phyloP scores from a whole-genome alignment of 106 monocot species.

The Dendrobium nobile region DNA sequence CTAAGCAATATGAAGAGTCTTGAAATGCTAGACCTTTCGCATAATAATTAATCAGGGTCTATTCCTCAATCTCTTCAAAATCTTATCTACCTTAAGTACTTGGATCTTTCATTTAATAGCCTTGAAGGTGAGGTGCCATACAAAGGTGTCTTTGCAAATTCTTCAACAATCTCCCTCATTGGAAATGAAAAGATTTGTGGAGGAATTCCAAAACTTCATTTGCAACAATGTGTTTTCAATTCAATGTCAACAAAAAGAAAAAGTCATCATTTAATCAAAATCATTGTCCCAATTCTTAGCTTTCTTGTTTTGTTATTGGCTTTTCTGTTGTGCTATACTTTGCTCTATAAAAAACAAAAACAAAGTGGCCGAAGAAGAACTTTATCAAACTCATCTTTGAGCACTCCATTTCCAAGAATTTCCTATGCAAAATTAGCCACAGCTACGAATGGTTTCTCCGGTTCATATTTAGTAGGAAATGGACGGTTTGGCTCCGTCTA shows the following conservation, averaged over 20 bases:
- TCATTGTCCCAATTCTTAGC: background rate
- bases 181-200: conserved; percentile 20
- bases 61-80: conserved; percentile 6
- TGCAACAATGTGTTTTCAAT: background rate
- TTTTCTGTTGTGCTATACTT: background rate
- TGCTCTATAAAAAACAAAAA: background rate
- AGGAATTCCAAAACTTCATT: background rate
- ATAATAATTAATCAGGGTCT: conserved; percentile 10
- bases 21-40: conserved; percentile 10
- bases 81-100: background rate
- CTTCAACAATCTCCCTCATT: background rate
- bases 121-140: conserved; percentile 17
- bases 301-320: background rate
- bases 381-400: background rate
- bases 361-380: background rate
- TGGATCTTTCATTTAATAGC: conserved; percentile 25
- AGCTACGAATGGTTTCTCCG: conserved; percentile 29
- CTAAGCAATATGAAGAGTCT: background rate
- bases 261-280: background rate
- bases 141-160: conserved; percentile 5
- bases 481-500: conserved; percentile 28
- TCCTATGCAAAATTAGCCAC: conserved; percentile 22
- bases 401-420: background rate
- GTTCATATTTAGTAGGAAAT: conserved; percentile 19
- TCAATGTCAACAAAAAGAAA: background rate